A percentile compares a stretch with the other conserved stretches of the same genome.
phyloP scores from a whole-genome alignment of 257 asterid species.

The Verbena officinalis region DNA sequence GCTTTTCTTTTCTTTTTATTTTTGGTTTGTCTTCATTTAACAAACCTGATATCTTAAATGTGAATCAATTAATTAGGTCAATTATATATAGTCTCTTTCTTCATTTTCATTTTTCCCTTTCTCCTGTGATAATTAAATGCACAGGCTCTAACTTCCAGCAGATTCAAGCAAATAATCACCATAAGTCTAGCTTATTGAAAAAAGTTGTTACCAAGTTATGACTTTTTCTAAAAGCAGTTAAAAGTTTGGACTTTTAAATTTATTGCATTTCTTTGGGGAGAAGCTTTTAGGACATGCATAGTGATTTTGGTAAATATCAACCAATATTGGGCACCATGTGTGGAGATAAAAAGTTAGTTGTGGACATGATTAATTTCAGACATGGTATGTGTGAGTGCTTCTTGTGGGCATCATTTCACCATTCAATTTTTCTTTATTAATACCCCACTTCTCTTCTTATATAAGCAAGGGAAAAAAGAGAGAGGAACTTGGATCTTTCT shows the following conservation, averaged over 20 bases:
- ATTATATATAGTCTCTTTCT: too few species aligned
- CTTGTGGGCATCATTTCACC: slow-evolving; percentile 14
- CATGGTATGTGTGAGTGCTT: slow-evolving; percentile 1
- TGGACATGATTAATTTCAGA: slow-evolving; percentile 14
- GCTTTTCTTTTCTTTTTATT: too few species aligned
- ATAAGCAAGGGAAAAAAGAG: slow-evolving; percentile 26
- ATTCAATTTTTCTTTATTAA: slow-evolving; percentile 12
- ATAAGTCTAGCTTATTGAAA: slow-evolving; percentile 23
- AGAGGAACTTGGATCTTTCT: neutral
- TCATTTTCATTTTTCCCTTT: too few species aligned
- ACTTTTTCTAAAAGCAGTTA: slow-evolving; percentile 29
- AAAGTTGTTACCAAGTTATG: slow-evolving; percentile 24
- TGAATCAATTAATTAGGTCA: too few species aligned
- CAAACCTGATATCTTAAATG: too few species aligned
- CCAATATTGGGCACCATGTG: slow-evolving; percentile 42
- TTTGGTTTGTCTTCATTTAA: too few species aligned
- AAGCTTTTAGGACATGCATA: neutral
- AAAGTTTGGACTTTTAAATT: slow-evolving; percentile 20
- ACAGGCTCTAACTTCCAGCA: slow-evolving; percentile 1
- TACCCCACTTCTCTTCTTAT: slow-evolving; percentile 28
- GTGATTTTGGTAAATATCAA: slow-evolving; percentile 23
- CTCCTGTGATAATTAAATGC: neutral
- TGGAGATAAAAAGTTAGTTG: slow-evolving; percentile 37
- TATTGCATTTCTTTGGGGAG: slow-evolving; percentile 8
- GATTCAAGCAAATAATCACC: slow-evolving; percentile 23